A percentile compares a stretch with the other conserved stretches of the same genome.
phyloP scores from a whole-genome alignment of 306 rosid species.

The Geum urbanum region DNA sequence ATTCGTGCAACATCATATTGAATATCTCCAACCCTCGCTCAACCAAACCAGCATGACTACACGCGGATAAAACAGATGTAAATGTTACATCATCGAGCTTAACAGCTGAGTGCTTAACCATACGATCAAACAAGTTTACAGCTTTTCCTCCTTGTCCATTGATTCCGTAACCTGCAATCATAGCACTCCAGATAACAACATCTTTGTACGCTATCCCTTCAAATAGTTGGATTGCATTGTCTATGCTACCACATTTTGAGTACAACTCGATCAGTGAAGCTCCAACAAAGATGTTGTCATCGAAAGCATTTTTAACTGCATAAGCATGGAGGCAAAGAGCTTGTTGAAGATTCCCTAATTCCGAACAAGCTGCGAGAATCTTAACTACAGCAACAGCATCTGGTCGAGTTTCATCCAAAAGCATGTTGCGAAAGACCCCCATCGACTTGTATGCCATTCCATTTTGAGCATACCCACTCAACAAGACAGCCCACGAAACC shows the following conservation, averaged over 20 bases:
- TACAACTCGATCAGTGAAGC: conserved; percentile 70
- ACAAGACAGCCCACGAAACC: conserved; percentile 67
- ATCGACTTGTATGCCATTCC: conserved; percentile 65
- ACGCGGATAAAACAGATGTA: conserved; percentile 64
- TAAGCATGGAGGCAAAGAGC: conserved; percentile 61
- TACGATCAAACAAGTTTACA: conserved; percentile 42
- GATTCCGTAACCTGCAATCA: conserved; percentile 73
- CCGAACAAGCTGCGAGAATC: conserved; percentile 63
- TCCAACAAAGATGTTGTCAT: conserved; percentile 44
- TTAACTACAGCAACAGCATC: conserved; percentile 73
- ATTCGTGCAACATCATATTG: conserved; percentile 47
- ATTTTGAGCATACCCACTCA: conserved; percentile 57
- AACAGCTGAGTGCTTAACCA: conserved; percentile 44
- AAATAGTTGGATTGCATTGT: conserved; percentile 49
- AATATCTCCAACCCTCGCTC: conserved; percentile 58
- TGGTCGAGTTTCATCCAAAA: conserved; percentile 41
- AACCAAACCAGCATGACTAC: conserved; percentile 83
- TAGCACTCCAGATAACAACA: conserved; percentile 74
- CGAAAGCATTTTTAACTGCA: conserved; percentile 38
- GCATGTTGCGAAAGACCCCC: conserved; percentile 49
- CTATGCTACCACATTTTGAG: conserved; percentile 68
- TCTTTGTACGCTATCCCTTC: conserved; percentile 48
- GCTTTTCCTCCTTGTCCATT: conserved; percentile 67
- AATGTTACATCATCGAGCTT: conserved; percentile 59
- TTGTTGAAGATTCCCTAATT: conserved; percentile 60